Base-by-base conservation (phyloP, 2,329 filamentous ascomycete species). In the Thielaviopsis cerberus region DNA sequence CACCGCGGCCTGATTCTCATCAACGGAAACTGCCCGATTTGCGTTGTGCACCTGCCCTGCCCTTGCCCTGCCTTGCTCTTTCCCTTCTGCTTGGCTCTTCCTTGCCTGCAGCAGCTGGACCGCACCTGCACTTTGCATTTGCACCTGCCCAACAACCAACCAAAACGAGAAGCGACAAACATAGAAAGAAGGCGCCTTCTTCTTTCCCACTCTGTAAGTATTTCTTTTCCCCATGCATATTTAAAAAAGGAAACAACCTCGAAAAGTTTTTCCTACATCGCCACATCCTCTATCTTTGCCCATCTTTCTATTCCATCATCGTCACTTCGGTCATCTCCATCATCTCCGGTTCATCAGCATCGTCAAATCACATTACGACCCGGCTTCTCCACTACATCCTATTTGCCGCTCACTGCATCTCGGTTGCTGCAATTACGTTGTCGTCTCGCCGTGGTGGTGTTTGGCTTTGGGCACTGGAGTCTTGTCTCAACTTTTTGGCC, bases 21-120 rank as follows among this genome's bases (percentile, higher is more conserved):
- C 45, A 34, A 57, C 55, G 50, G 50, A 53, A 53, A 41, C 56
- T 53, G 56, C 51, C 56, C 30, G 51, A 53, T 57, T 48, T 53
- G 50, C 41, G 22, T 27, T 57, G n/a, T 48, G 50, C 52, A 53
- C 55, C 27, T 24, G 53, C 37, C 55, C 30, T 53, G 51, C 20
- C n/a, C 26, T 7, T 26, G 25, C 34, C 13, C 51, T 48, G 41
- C 41, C 22, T 48, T 17, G 13, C 37, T 45, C 15, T 22, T 48
- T 22, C 41, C n/a, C 22, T 17, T 17, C 37, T 34, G 34, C 10
- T 41, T 41, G 34, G 34, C 34, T 41, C 10, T 41, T n/a, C 34
- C 34, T 6, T 41, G 34, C 15, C 13, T 41, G 34, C 41, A 20
- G 41, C 41, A 30, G 34, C 15, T 48, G 41, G 17, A 48, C n/a